These are phyloP conservation scores for Ambrosiella cleistominuta DNA, from an alignment of 2,329 filamentous ascomycete species.

Conservation along the genomic window DNA sequence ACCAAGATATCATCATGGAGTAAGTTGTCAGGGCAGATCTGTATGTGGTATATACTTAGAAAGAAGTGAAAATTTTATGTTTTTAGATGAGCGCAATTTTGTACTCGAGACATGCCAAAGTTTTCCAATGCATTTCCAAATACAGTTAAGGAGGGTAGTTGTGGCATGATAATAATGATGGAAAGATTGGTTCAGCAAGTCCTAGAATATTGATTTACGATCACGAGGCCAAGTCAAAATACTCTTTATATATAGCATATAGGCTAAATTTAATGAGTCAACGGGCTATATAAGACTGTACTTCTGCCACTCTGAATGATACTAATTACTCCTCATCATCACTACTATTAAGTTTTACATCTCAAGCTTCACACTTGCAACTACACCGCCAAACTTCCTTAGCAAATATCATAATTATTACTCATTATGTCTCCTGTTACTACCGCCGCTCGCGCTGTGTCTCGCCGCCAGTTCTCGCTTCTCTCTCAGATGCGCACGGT, in stretches of 20 bases:
- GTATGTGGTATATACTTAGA: not conserved
- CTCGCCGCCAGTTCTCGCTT: slow-evolving; percentile 22
- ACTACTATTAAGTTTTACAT: not conserved
- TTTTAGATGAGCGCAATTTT: too few species aligned
- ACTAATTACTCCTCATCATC: not conserved
- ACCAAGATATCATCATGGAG: not conserved
- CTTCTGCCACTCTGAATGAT: not conserved
- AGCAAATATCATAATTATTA: not conserved
- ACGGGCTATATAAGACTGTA: not conserved
- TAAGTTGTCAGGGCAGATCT: too few species aligned
- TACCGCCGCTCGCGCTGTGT: slow-evolving; percentile 16
- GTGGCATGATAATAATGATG: slow-evolving; percentile 4
- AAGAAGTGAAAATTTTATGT: not conserved
- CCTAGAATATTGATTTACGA: not conserved
- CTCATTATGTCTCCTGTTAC: slow-evolving; percentile 9
- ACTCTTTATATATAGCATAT: not conserved
- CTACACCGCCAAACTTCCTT: not conserved
- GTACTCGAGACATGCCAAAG: not conserved
- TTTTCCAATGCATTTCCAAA: not conserved
- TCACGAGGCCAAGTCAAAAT: not conserved
- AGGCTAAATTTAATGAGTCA: not conserved
- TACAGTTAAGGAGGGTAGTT: not conserved
- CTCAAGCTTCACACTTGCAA: not conserved
- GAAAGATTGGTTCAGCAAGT: not conserved
- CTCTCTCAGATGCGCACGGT: slow-evolving; percentile 19